Percentiles rank a stretch among this genome's conserved stretches.
phyloP scores from a whole-genome alignment of 441 rosid genomes.

The Breynia disticha region DNA sequence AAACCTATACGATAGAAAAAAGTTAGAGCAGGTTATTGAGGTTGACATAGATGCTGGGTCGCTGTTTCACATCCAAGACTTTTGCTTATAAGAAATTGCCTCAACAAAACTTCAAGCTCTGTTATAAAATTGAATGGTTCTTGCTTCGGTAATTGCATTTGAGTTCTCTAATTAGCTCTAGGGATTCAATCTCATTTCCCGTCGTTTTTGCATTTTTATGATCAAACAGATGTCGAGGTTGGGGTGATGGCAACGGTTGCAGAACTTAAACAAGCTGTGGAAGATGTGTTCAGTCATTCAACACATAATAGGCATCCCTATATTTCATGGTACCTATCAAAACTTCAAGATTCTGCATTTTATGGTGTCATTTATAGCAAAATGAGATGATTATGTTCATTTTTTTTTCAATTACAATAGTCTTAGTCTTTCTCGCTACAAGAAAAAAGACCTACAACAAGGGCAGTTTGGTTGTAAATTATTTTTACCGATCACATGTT shows the following conservation, averaged over 20 bases:
- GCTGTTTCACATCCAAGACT: neutral
- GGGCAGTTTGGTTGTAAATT: too few species aligned
- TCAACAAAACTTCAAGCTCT: constrained; percentile 6
- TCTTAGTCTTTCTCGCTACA: too few species aligned
- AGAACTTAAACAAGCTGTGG: constrained; percentile 61
- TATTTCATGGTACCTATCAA: constrained; percentile 46
- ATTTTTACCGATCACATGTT: too few species aligned
- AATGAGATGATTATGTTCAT: too few species aligned
- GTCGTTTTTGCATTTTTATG: neutral
- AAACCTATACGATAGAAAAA: too few species aligned
- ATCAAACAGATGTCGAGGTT: constrained; percentile 8
- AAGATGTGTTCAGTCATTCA: constrained; percentile 45
- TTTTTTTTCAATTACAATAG: too few species aligned
- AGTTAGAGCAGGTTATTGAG: too few species aligned
- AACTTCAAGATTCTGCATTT: too few species aligned
- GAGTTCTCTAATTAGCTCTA: neutral
- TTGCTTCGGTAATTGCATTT: constrained; percentile 5
- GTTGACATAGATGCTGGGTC: constrained; percentile 2
- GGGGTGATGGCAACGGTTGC: constrained; percentile 30
- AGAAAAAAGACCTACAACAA: too few species aligned
- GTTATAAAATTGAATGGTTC: constrained; percentile 12
- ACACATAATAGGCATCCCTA: constrained; percentile 33
- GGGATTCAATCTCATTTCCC: neutral
- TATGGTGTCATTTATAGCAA: too few species aligned
- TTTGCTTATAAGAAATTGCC: constrained; percentile 6